These are phyloP conservation scores for Kurtzmaniella fragi DNA, from an alignment of 805 yeast species.

Conservation along the genomic window DNA sequence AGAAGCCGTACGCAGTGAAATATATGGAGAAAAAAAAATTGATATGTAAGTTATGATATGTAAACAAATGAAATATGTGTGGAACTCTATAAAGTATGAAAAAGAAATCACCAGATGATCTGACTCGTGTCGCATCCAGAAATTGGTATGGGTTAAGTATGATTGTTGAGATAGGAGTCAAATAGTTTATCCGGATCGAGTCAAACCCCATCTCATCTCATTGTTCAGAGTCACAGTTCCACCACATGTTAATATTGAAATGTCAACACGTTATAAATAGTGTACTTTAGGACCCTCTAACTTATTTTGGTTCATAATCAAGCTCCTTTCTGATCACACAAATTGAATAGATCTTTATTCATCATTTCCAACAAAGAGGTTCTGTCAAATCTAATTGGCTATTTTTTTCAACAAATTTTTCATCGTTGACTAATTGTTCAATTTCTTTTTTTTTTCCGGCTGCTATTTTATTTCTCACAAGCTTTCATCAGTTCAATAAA, in stretches of 20 bases:
- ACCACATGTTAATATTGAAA: not conserved
- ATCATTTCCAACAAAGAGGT: not conserved
- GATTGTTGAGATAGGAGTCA: no score
- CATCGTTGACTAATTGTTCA: not conserved
- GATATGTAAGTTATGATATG: not conserved
- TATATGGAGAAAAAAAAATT: not conserved
- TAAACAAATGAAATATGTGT: not conserved
- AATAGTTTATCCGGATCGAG: not conserved
- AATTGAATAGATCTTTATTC: not conserved
- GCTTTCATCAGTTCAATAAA: not conserved
- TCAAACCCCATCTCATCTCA: not conserved
- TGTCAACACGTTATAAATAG: no score
- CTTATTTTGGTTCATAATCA: no score
- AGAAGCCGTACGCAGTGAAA: not conserved
- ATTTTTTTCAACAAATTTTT: not conserved
- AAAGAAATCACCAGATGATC: no score
- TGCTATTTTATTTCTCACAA: not conserved
- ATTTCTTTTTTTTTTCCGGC: not conserved
- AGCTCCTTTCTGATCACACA: not conserved
- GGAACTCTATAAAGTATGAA: no score
- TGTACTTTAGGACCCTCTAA: no score
- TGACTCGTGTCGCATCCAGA: no score
- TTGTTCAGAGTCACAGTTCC: not conserved
- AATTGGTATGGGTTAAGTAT: no score
- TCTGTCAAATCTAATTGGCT: not conserved